Conservation (phyloP, 371 early-diverging fungal species). For the Gilbertella persicaria region DNA sequence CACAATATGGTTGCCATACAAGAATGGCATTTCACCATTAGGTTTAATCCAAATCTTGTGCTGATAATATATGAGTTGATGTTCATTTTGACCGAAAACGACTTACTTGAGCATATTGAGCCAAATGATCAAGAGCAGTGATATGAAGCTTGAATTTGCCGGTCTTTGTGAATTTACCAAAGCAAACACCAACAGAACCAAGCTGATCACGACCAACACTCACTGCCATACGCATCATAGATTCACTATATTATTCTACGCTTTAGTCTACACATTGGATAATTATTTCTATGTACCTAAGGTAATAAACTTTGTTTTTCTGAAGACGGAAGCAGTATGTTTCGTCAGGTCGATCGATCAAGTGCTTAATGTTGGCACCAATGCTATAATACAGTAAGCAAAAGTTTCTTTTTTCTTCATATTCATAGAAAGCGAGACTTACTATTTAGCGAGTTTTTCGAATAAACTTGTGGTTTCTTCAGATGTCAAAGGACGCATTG, state of each 20-base stretch:
- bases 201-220: constrained; percentile 87
- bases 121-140: constrained; percentile 90
- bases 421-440: constrained; percentile 18
- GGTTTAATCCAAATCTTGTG: constrained; percentile 96
- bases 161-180: constrained; percentile 99
- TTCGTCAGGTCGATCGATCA: constrained; percentile 95
- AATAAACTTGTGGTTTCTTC: constrained; percentile 95
- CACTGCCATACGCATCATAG: constrained; percentile 86
- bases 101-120: constrained; percentile 92
- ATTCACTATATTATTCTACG: constrained; percentile 62
- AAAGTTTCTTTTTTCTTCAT: background rate
- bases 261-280: background rate
- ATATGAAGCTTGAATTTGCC: constrained; percentile 97
- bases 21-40: constrained; percentile 98
- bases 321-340: constrained; percentile 95
- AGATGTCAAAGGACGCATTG: constrained; percentile 94
- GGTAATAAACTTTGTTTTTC: constrained; percentile 92
- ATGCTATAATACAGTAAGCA: constrained; percentile 57
- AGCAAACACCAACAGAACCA: constrained; percentile 91
- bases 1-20: constrained; percentile 99
- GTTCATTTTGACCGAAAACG: too few relatives aligned
- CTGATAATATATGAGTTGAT: too few relatives aligned
- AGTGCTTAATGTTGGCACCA: constrained; percentile 91
- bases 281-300: constrained; percentile 60
- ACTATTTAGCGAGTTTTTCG: constrained; percentile 96